Evolutionary conservation across 257 asterid genomes (phyloP).

Genomic region (Paulownia fortunei): DNA sequence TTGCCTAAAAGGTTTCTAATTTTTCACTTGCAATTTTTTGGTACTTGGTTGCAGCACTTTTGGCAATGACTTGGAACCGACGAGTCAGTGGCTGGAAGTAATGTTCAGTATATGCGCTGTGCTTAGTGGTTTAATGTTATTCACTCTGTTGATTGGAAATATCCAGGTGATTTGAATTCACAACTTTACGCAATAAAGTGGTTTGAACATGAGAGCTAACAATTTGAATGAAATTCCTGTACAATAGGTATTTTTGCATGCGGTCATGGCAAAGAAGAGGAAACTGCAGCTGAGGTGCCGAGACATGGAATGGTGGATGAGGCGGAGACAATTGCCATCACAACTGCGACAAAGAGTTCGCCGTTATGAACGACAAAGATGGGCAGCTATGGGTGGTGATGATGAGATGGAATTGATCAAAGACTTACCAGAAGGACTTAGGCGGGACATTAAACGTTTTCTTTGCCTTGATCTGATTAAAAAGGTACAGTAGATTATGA

Average conservation of each 20-base stretch:
- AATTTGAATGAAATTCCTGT: not conserved
- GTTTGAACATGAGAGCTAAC: not conserved
- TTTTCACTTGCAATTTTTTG: not conserved
- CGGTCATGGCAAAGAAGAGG: conserved; percentile 92
- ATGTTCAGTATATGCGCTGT: conserved; percentile 77
- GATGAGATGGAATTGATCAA: conserved; percentile 81
- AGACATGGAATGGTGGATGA: conserved; percentile 99
- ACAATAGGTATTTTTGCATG: conserved; percentile 83
- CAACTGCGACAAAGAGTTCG: conserved; percentile 80
- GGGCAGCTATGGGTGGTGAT: conserved; percentile 77
- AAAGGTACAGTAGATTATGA: conserved; percentile 50
- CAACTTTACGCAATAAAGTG: no score
- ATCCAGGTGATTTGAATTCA: conserved; percentile 63
- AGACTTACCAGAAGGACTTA: conserved; percentile 89
- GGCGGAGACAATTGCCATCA: conserved; percentile 82
- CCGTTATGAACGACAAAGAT: conserved; percentile 76
- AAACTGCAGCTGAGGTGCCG: conserved; percentile 90
- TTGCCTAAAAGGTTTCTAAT: no score
- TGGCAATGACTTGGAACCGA: conserved; percentile 91
- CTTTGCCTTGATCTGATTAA: conserved; percentile 81
- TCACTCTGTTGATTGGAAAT: conserved; percentile 91
- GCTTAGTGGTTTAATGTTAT: conserved; percentile 88
- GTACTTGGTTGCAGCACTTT: conserved; percentile 65
- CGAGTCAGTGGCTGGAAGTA: conserved; percentile 85
- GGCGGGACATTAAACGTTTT: conserved; percentile 92